Evolutionary conservation across 2,329 filamentous ascomycete genomes (phyloP), one percentile per base, ranked within the genome.

Genomic region (Sphaerulina vaccinii): DNA sequence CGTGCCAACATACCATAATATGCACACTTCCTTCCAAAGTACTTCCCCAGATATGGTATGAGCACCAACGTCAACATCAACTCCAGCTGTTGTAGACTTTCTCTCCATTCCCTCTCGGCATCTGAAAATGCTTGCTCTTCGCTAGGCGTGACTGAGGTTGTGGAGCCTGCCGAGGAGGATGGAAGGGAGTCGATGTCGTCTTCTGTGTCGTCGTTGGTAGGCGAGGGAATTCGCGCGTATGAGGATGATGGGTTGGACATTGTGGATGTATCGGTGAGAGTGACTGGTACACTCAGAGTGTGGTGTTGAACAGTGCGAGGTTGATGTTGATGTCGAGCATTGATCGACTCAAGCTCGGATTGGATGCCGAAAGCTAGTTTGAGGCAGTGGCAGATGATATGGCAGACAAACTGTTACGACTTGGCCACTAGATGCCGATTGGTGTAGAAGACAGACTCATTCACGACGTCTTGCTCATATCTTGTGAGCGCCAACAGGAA

Each of bases 21-120:
- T 54, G 92, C 92, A 75, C 91, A 95, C 72, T 90, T 95, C 70
- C 93, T 82, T 39, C 93, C 93, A 70, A 96, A 83, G 73, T 90
- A 97, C 73, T 97, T 99, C 53, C 93, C 93, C 62, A 90, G 77
- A 71, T 95, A 96, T 2, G 93, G 93, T 44, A 99, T 86, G 62
- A 97, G 72, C 42, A 97, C 87, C 90, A 99, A 95, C 16, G 88
- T 95, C 68, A 97, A 73, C 61, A 99, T 78, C 59, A 97, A 78
- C 75, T 99, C 90, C 54, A 99, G 74, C 74, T 99, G 93, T 71
- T 96, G 89, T 57, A 99, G 75, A 64, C 88, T 95, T 65, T 91
- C 88, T 64, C 92, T 87, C 93, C 93, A 99, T 73, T 99, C 92
- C 55, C 82, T 82, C 71, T 99, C 92, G 8, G 93, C 93, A 68